Evolutionary conservation across 2,329 filamentous ascomycete species (phyloP), one percentile per base, ranked within the genome.

Genomic region (Stagonosporopsis tanaceti): DNA sequence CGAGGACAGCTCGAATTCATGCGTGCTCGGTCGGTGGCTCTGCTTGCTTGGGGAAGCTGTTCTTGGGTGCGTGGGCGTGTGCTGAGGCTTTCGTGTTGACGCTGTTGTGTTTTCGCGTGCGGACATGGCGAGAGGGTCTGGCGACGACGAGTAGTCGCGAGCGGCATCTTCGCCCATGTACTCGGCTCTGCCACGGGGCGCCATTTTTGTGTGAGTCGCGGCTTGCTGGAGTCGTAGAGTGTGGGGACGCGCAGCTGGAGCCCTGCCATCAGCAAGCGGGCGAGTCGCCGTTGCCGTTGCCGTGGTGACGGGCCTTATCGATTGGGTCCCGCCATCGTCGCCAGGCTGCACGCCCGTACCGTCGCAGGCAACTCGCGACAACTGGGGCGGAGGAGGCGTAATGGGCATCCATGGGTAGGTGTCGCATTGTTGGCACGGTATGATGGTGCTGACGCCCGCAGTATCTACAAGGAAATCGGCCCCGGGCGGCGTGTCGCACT

Each of bases 401-500:
- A 78, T 78, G 76, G 76, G 76, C 25, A 78, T 78, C 38, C 72
- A 76, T 56, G 76, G 76, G 76, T 77, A 54, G 53, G 68, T 57
- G 20, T 22, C 46, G 32, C 34, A 35, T 35, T 42, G n/a, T 22
- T 9, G 4, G 17, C 12, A 15, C 11, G 6, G n/a, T 1, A 17
- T 22, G 2, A 20, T n/a, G 24, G 12, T 52, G 14, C 63, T 74
- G 39, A 76, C 47, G 47, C 40, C 40, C 53, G 50, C 64, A 97
- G 94, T 15, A 91, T 99, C 51, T 95, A 97, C 78, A 89, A 90
- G 70, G 92, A 97, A 76, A 91, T 99, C 66, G 93, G 93, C 38
- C 80, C 88, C 8, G 92, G 93, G 52, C 84, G 90, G 70, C 86
- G 93, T 58, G 82, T 96, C 52, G 89, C 95, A 17, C 83, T 99